Percentiles rank a stretch among this genome's conserved stretches.
These are phyloP conservation scores for Peronospora farinosa DNA, from an alignment of 352 stramenopile genomes.

Conservation along the genomic window DNA sequence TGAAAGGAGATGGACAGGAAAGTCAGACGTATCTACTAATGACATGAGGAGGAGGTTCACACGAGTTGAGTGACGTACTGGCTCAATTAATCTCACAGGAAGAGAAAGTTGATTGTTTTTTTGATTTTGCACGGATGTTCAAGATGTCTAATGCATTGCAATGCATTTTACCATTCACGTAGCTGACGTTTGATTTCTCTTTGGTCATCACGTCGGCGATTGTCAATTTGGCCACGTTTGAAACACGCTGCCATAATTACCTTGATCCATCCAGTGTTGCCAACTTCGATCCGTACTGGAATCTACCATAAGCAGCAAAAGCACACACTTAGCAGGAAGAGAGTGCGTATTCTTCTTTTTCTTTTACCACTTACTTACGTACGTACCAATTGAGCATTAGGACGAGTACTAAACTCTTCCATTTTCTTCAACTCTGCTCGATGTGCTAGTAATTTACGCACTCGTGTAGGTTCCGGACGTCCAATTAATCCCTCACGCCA, in stretches of 20 bases:
- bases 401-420: constrained; percentile 50
- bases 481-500: constrained; percentile 74
- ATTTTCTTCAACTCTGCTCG: constrained; percentile 75
- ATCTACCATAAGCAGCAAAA: constrained; percentile 32
- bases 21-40: constrained; percentile 7
- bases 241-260: constrained; percentile 69
- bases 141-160: neutral
- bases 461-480: constrained; percentile 54
- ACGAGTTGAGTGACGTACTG: constrained; percentile 7
- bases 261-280: constrained; percentile 80
- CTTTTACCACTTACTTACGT: no score
- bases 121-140: constrained; percentile 22
- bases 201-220: constrained; percentile 64
- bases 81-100: constrained; percentile 6
- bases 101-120: constrained; percentile 29
- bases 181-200: constrained; percentile 70
- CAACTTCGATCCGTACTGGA: constrained; percentile 62
- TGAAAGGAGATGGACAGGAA: no score
- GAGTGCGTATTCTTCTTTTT: no score
- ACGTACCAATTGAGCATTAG: constrained; percentile 62
- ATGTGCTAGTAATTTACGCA: constrained; percentile 71
- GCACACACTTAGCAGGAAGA: neutral
- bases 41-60: constrained; percentile 10
- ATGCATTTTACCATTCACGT: constrained; percentile 54
- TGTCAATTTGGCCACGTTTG: constrained; percentile 62